Conservation (phyloP, 2,329 filamentous ascomycete species). For the Amauroascus niger region DNA sequence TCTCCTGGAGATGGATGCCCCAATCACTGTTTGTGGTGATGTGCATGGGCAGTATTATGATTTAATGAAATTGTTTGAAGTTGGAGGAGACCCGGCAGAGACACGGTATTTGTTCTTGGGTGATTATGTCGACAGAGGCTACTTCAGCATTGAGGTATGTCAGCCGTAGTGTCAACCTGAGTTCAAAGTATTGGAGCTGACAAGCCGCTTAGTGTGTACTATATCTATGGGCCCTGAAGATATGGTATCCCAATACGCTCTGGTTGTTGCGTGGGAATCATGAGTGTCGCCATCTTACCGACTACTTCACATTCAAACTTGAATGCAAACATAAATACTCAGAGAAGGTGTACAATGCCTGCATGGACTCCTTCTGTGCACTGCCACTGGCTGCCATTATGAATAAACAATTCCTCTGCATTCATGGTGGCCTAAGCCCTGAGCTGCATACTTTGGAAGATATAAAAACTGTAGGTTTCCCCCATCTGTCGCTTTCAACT, state of each 20-base stretch:
- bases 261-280: constrained; percentile 97
- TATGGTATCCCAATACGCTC: constrained; percentile 94
- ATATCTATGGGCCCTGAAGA: constrained; percentile 96
- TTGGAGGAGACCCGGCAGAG: constrained; percentile 91
- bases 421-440: constrained; percentile 90
- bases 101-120: constrained; percentile 94
- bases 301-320: constrained; percentile 99
- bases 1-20: constrained; percentile 96
- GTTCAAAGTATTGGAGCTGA: constrained; percentile 25
- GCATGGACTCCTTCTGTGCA: constrained; percentile 95
- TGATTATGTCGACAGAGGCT: constrained; percentile 95
- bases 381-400: constrained; percentile 91
- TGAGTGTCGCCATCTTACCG: constrained; percentile 95
- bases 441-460: constrained; percentile 95
- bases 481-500: neutral
- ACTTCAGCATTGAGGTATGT: constrained; percentile 87
- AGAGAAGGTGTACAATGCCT: constrained; percentile 89
- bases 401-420: constrained; percentile 99
- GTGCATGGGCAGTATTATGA: constrained; percentile 99
- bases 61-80: constrained; percentile 98
- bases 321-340: constrained; percentile 99
- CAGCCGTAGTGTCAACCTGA: neutral
- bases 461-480: constrained; percentile 62
- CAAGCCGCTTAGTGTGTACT: constrained; percentile 62
- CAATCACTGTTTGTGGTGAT: constrained; percentile 96